Conservation (phyloP, 2,329 filamentous ascomycete genomes). For the Fusarium sp. region DNA sequence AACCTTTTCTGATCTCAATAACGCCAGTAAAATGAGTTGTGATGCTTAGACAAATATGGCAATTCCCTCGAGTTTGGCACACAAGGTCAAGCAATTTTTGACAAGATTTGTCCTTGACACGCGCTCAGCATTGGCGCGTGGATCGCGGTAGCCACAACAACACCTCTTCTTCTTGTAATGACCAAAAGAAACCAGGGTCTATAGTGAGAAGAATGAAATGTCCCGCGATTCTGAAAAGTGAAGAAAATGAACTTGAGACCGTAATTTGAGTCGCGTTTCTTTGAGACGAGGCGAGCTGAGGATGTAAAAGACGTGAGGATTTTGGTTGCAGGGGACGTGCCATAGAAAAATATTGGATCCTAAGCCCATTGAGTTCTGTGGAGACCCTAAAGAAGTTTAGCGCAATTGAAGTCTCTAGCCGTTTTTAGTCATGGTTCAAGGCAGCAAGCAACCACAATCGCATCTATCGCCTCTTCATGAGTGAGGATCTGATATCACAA, state of each 20-base stretch:
- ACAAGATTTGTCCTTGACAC: slow-evolving; percentile 1
- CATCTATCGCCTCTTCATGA: not conserved
- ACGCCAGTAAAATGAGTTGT: not conserved
- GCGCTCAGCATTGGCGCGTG: not conserved
- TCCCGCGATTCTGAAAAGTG: not conserved
- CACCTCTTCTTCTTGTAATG: not conserved
- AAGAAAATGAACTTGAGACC: not conserved
- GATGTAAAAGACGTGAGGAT: slow-evolving; percentile 4
- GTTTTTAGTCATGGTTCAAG: not conserved
- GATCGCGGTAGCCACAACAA: slow-evolving; percentile 1
- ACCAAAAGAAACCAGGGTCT: not conserved
- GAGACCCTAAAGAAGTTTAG: not conserved
- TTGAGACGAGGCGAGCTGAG: not conserved
- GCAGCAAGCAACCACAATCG: not conserved
- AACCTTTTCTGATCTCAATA: not conserved
- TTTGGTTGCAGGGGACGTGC: not conserved
- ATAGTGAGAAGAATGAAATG: not conserved
- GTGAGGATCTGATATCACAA: not conserved
- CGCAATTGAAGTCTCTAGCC: not conserved
- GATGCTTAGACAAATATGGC: not conserved
- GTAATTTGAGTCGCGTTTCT: not conserved
- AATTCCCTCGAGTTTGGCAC: not conserved
- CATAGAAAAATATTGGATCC: not conserved
- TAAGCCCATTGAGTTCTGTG: not conserved
- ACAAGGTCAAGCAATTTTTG: not conserved